Percentiles rank a stretch among this genome's conserved stretches.
phyloP scores from a whole-genome alignment of 768 basidiomycete genomes.

The Termitomyces sp. region DNA sequence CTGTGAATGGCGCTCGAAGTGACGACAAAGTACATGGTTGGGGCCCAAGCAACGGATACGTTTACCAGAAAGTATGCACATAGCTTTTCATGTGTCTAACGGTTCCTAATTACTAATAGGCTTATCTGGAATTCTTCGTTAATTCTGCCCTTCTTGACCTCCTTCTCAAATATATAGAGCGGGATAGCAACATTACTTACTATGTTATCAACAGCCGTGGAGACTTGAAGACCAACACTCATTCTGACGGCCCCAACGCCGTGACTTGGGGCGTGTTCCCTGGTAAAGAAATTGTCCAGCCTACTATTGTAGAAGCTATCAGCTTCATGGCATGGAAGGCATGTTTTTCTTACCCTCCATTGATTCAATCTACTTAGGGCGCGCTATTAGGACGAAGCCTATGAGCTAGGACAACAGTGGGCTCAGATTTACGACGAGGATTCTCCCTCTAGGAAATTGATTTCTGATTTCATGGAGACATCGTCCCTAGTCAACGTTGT shows the following conservation, averaged over 20 bases:
- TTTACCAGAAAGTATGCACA: slow-evolving; percentile 82
- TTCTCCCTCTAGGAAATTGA: slow-evolving; percentile 71
- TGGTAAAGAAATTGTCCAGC: slow-evolving; percentile 93
- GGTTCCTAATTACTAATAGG: slow-evolving; percentile 41
- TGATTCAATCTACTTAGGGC: slow-evolving; percentile 3
- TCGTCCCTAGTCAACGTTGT: slow-evolving; percentile 92
- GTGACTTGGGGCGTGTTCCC: slow-evolving; percentile 99
- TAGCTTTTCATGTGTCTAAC: slow-evolving; percentile 1
- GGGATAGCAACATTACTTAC: slow-evolving; percentile 88
- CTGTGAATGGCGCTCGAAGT: slow-evolving; percentile 85
- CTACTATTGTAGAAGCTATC: slow-evolving; percentile 94
- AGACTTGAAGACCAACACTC: slow-evolving; percentile 91
- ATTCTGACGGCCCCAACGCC: slow-evolving; percentile 95
- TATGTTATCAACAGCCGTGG: slow-evolving; percentile 97
- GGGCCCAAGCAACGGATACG: slow-evolving; percentile 91
- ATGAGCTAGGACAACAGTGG: slow-evolving; percentile 90
- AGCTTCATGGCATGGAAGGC: slow-evolving; percentile 99
- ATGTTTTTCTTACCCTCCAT: slow-evolving; percentile 16
- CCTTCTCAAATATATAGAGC: slow-evolving; percentile 79
- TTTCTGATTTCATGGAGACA: slow-evolving; percentile 75
- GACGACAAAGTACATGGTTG: slow-evolving; percentile 87
- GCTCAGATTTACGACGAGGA: slow-evolving; percentile 79
- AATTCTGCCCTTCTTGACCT: slow-evolving; percentile 66
- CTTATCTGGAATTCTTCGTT: slow-evolving; percentile 96
- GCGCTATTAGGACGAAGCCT: slow-evolving; percentile 79